phyloP scores from a whole-genome alignment of 1,284 basidiomycete species.

The Austroboletus novae-zelandiae region DNA sequence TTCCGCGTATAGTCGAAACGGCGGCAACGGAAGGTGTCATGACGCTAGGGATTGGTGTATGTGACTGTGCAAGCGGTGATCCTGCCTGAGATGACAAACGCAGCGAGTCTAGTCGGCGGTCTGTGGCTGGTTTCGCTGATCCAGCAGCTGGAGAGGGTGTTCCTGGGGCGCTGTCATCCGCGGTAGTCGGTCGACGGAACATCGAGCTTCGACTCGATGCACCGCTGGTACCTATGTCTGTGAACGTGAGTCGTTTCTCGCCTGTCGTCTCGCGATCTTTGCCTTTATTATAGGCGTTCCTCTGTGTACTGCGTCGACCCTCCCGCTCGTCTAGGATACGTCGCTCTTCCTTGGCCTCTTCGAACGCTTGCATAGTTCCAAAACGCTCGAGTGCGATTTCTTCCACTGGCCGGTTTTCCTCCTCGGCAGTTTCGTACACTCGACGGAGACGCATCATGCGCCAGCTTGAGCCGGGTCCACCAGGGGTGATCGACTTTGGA shows the following conservation, averaged over 20 bases:
- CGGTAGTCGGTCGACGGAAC: slow-evolving; percentile 60
- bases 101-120: slow-evolving; percentile 55
- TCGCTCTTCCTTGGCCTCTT: slow-evolving; percentile 86
- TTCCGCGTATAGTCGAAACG: slow-evolving; percentile 40
- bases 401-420: slow-evolving; percentile 74
- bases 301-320: slow-evolving; percentile 42
- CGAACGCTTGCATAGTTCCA: slow-evolving; percentile 79
- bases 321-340: slow-evolving; percentile 82
- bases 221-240: slow-evolving; percentile 57
- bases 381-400: slow-evolving; percentile 89
- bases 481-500: slow-evolving; percentile 61
- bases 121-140: slow-evolving; percentile 35
- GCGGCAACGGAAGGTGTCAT: slow-evolving; percentile 68
- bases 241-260: slow-evolving; percentile 67
- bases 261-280: slow-evolving; percentile 37
- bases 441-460: slow-evolving; percentile 95
- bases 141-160: slow-evolving; percentile 54
- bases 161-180: slow-evolving; percentile 51
- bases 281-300: slow-evolving; percentile 36
- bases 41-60: slow-evolving; percentile 86
- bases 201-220: slow-evolving; percentile 78
- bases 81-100: slow-evolving; percentile 50
- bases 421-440: slow-evolving; percentile 87
- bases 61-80: slow-evolving; percentile 51
- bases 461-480: slow-evolving; percentile 93